phyloP scores from a whole-genome alignment of 2,329 filamentous ascomycete genomes.

The Trichocomaceae sp. region DNA sequence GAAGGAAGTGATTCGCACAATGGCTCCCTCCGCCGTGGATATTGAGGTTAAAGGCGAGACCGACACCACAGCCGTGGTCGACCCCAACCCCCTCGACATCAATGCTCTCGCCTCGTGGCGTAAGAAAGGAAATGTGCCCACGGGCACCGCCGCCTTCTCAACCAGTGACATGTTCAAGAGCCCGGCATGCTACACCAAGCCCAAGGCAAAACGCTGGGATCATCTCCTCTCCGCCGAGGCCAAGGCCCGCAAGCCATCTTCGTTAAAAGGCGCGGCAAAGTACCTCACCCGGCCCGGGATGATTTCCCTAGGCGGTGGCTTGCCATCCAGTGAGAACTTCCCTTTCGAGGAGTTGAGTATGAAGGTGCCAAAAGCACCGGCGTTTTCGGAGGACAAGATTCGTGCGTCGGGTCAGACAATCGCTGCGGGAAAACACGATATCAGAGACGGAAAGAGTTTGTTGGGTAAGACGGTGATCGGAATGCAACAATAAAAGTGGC shows the following conservation, averaged over 20 bases:
- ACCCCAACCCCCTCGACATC: constrained; percentile 50
- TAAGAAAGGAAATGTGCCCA: constrained; percentile 64
- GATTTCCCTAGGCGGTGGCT: constrained; percentile 85
- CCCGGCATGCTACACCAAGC: constrained; percentile 53
- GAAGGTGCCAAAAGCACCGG: constrained; percentile 62
- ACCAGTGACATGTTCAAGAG: constrained; percentile 81
- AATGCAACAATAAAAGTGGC: neutral
- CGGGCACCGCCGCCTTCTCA: constrained; percentile 67
- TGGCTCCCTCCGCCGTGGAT: constrained; percentile 26
- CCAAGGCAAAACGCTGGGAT: constrained; percentile 76
- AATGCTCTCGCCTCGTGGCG: constrained; percentile 62
- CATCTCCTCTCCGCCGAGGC: constrained; percentile 51
- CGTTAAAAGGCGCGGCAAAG: constrained; percentile 75
- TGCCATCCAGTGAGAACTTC: constrained; percentile 86
- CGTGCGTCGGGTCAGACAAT: constrained; percentile 54
- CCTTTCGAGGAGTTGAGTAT: constrained; percentile 75
- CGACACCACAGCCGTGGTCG: constrained; percentile 31
- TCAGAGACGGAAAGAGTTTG: constrained; percentile 44
- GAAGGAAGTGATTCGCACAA: constrained; percentile 12
- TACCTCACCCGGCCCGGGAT: constrained; percentile 67
- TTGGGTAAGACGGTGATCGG: constrained; percentile 5
- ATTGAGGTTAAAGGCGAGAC: constrained; percentile 29
- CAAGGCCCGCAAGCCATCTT: constrained; percentile 53
- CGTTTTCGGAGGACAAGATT: constrained; percentile 65
- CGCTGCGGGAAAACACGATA: constrained; percentile 76